Percentiles rank a stretch among this genome's conserved stretches.
These are phyloP conservation scores for Leccinum disarticulatum DNA, from an alignment of 768 basidiomycete genomes.

Conservation along the genomic window DNA sequence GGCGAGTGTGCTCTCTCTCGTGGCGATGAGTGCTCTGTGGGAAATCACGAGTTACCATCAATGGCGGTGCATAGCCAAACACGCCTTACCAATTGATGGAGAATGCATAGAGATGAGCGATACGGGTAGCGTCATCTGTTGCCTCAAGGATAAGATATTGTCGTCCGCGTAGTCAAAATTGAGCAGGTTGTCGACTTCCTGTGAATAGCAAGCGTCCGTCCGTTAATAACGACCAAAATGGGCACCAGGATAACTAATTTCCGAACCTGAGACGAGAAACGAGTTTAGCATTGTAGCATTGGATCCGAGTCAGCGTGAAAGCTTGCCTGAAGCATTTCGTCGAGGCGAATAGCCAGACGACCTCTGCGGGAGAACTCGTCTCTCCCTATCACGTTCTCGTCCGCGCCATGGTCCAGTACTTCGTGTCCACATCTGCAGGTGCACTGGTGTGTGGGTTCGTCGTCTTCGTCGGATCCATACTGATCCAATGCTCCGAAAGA, in stretches of 20 bases:
- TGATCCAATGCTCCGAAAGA: constrained; percentile 56
- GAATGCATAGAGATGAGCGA: constrained; percentile 51
- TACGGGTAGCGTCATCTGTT: constrained; percentile 62
- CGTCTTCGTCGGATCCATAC: constrained; percentile 73
- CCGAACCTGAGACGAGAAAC: constrained; percentile 23
- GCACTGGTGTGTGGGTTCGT: constrained; percentile 53
- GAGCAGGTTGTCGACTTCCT: constrained; percentile 77
- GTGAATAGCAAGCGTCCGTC: constrained; percentile 7
- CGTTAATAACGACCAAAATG: constrained; percentile 17
- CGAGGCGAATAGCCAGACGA: constrained; percentile 74
- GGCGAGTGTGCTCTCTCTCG: constrained; percentile 18
- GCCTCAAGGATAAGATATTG: constrained; percentile 64
- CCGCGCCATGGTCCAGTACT: constrained; percentile 64
- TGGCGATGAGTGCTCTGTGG: constrained; percentile 28
- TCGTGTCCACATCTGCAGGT: constrained; percentile 71
- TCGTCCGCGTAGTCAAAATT: constrained; percentile 78
- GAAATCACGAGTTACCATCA: constrained; percentile 4
- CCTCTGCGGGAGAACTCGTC: constrained; percentile 71
- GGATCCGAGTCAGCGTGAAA: background rate
- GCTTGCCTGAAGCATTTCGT: constrained; percentile 76
- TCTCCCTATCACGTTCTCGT: constrained; percentile 51
- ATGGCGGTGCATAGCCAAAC: background rate
- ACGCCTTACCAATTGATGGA: constrained; percentile 52
- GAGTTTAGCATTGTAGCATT: constrained; percentile 13
- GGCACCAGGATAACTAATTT: constrained; percentile 13